phyloP scores from a whole-genome alignment of 192 early-diverging fungal species.

The Geosiphon pyriformis region DNA sequence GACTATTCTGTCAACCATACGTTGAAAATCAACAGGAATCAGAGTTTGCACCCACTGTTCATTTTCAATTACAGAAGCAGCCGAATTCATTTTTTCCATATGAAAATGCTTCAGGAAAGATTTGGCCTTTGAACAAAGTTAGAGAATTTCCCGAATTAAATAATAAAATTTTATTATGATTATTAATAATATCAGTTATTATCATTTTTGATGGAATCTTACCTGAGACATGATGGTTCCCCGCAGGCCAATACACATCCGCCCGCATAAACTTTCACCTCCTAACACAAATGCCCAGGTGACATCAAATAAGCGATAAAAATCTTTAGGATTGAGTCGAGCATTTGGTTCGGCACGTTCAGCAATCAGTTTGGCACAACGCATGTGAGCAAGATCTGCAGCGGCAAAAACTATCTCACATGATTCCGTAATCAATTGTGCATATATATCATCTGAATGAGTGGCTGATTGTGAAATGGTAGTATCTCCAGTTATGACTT shows the following conservation, averaged over 20 bases:
- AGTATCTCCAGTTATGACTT: slow-evolving; percentile 8
- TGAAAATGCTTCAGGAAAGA: slow-evolving; percentile 91
- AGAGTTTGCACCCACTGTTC: slow-evolving; percentile 94
- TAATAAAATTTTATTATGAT: background rate
- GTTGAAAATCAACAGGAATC: slow-evolving; percentile 92
- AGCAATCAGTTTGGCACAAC: slow-evolving; percentile 81
- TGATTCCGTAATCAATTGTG: slow-evolving; percentile 61
- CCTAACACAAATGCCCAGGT: slow-evolving; percentile 80
- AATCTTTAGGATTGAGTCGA: slow-evolving; percentile 79
- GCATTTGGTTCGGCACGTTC: slow-evolving; percentile 87
- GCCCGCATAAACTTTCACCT: slow-evolving; percentile 73
- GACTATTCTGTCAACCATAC: slow-evolving; percentile 69
- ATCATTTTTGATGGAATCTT: background rate
- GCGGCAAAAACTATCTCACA: slow-evolving; percentile 72
- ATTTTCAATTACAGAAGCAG: slow-evolving; percentile 84
- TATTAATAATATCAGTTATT: background rate
- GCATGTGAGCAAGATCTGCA: slow-evolving; percentile 78
- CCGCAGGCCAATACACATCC: slow-evolving; percentile 87
- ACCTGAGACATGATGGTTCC: slow-evolving; percentile 83
- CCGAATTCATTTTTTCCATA: slow-evolving; percentile 83
- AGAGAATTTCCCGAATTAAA: background rate
- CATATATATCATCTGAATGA: slow-evolving; percentile 28
- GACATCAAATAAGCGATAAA: slow-evolving; percentile 74
- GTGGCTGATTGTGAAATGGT: slow-evolving; percentile 6
- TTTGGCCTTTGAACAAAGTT: slow-evolving; percentile 57